These are phyloP conservation scores for Candida mesenterica DNA, from an alignment of 1,139 yeast species.

Conservation along the genomic window DNA sequence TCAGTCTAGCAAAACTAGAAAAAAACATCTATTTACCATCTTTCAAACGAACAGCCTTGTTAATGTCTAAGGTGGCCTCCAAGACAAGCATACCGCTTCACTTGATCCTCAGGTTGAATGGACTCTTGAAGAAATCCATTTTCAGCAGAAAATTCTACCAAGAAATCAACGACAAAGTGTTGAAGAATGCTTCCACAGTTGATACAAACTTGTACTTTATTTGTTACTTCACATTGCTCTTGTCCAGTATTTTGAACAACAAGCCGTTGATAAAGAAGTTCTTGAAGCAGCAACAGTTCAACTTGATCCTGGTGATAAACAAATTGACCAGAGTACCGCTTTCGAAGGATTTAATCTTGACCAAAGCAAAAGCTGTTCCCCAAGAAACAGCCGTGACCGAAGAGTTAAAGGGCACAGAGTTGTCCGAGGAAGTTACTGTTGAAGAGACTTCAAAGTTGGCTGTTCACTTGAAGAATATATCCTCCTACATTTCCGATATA, in stretches of 20 bases:
- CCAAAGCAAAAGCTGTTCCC: conserved; percentile 6
- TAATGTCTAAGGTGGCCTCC: too few relatives aligned
- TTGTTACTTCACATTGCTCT: conserved; percentile 42
- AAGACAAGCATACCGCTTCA: conserved; percentile 13
- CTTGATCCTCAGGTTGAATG: conserved; percentile 19
- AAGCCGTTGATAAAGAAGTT: conserved; percentile 33
- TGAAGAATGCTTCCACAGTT: conserved; percentile 34
- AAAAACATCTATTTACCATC: background rate
- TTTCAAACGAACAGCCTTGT: too few relatives aligned
- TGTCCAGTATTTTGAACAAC: conserved; percentile 42
- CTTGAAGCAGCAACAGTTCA: conserved; percentile 27
- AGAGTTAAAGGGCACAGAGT: background rate
- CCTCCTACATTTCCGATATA: conserved; percentile 50
- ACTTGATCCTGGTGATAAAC: conserved; percentile 21
- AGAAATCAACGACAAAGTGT: conserved; percentile 42
- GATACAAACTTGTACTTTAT: conserved; percentile 44
- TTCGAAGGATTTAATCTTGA: conserved; percentile 18
- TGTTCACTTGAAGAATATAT: conserved; percentile 39
- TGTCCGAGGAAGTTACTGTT: conserved; percentile 3
- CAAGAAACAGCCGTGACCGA: conserved; percentile 10
- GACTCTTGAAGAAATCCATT: conserved; percentile 19
- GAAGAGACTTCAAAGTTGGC: conserved; percentile 28
- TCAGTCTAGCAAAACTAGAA: too few relatives aligned
- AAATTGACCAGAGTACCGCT: conserved; percentile 9
- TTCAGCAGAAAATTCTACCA: conserved; percentile 40